Evolutionary conservation across 2,329 filamentous ascomycete genomes (phyloP), one percentile per base, ranked within the genome.

Genomic region (Hymenoscyphus repandus): DNA sequence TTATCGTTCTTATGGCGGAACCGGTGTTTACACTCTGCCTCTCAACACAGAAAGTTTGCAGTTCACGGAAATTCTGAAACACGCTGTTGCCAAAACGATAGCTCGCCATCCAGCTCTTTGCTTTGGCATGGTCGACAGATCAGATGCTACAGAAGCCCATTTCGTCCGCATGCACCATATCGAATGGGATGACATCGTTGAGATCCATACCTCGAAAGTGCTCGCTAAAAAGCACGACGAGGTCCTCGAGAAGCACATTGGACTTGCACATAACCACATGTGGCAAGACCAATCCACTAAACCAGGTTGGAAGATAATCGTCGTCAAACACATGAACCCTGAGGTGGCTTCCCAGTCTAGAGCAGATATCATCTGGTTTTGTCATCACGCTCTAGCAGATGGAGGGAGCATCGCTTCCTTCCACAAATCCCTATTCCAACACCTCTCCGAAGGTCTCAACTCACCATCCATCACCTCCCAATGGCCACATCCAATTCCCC

Each of bases 351-450:
- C 17, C 10, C 4, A 17, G 38, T 12, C 10, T 15, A 37, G 15
- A 20, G 18, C 5, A 4, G n/a, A 40, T 18, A 3, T 13, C 34
- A 13, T 40, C n/a, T 20, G 18, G 18, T 12, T 6, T 6, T n/a
- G 22, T 5, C 47, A 34, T 9, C 38, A 49, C 44, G 60, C 53
- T 1, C 51, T 62, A 18, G 47, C 50, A 5, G 60, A 62, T 37
- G 60, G 60, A 9, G 27, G 54, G 10, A 53, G 50, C 41, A 46
- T 45, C 41, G 50, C 44, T 2, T 49, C 51, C 13, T 62, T 62
- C 22, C 59, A 59, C 22, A 54, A 47, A 17, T 52, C 55, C 9
- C 38, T 62, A 12, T 49, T 51, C 12, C 18, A 50, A 12, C 45
- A 50, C n/a, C 40, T 62, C 2, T 40, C 48, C 4, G 30, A 52